Conservation (phyloP, 2,329 filamentous ascomycete species). For the Endoconidiophora laricicola region DNA sequence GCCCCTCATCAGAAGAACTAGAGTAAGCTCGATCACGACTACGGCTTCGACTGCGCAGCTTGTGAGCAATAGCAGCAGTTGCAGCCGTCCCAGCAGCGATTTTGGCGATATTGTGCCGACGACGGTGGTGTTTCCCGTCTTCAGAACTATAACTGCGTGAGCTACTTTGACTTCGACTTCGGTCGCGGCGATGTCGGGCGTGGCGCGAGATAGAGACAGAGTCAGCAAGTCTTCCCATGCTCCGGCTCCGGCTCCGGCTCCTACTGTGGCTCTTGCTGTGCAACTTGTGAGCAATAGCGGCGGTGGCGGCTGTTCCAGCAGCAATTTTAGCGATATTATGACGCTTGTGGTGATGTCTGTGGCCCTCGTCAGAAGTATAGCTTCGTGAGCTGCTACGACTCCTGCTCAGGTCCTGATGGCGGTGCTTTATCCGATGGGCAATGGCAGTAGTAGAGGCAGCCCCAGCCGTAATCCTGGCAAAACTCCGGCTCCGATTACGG, state of each 20-base stretch:
- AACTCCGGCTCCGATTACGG: conserved; percentile 35
- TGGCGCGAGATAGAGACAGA: not conserved
- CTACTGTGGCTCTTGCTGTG: conserved; percentile 27
- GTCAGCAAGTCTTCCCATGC: too few species aligned
- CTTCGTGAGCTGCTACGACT: conserved; percentile 27
- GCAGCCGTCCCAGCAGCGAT: conserved; percentile 32
- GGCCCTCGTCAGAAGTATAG: not conserved
- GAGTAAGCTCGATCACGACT: conserved; percentile 18
- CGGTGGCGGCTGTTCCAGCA: conserved; percentile 40
- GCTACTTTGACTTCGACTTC: conserved; percentile 22
- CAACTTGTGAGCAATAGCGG: conserved; percentile 40
- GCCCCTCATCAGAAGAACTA: not conserved
- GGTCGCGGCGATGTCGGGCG: not conserved
- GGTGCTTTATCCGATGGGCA: conserved; percentile 27
- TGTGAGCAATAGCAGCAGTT: conserved; percentile 29
- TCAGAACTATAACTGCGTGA: conserved; percentile 22
- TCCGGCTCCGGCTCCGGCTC: conserved; percentile 18
- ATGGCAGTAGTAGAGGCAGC: conserved; percentile 26
- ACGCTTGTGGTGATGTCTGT: not conserved
- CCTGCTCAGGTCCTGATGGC: conserved; percentile 28
- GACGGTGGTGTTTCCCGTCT: not conserved
- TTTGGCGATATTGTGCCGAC: conserved; percentile 32
- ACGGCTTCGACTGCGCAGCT: conserved; percentile 26
- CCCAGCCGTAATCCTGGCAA: conserved; percentile 39
- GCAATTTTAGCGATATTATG: conserved; percentile 39